These are phyloP conservation scores for Lophiotrema nucula DNA, from an alignment of 495 filamentous ascomycete genomes.

Conservation along the genomic window DNA sequence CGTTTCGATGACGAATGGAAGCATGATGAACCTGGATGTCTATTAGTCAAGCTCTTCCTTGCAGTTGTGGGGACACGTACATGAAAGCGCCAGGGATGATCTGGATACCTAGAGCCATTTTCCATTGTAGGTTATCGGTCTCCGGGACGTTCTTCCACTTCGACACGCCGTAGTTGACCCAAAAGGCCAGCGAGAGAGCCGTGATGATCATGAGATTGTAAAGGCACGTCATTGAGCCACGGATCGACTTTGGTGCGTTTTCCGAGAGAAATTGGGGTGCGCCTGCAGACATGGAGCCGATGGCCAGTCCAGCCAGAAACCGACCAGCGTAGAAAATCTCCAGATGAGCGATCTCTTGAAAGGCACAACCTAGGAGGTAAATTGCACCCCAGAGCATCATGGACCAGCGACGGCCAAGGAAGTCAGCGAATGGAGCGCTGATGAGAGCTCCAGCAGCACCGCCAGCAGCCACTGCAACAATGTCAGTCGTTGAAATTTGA, in stretches of 20 bases:
- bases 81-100: slow-evolving; percentile 17
- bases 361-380: slow-evolving; percentile 72
- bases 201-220: slow-evolving; percentile 45
- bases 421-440: slow-evolving; percentile 68
- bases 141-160: slow-evolving; percentile 35
- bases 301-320: slow-evolving; percentile 42
- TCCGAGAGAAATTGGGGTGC: slow-evolving; percentile 54
- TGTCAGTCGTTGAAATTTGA: too few relatives aligned
- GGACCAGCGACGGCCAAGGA: slow-evolving; percentile 67
- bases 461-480: slow-evolving; percentile 73
- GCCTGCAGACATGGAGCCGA: slow-evolving; percentile 41
- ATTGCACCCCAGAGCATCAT: slow-evolving; percentile 52
- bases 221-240: slow-evolving; percentile 40
- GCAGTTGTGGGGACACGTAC: too few relatives aligned
- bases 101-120: slow-evolving; percentile 26
- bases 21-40: slow-evolving; percentile 53
- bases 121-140: slow-evolving; percentile 41
- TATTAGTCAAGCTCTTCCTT: too few relatives aligned
- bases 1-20: slow-evolving; percentile 45
- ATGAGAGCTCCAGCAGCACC: slow-evolving; percentile 79
- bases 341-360: slow-evolving; percentile 61
- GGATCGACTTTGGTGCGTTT: slow-evolving; percentile 41
- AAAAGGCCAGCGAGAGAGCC: slow-evolving; percentile 40
- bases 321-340: slow-evolving; percentile 41
- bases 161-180: slow-evolving; percentile 38